These are phyloP conservation scores for Trichoderma citrinoviride DNA, from an alignment of 2,329 filamentous ascomycete species.

Conservation along the genomic window DNA sequence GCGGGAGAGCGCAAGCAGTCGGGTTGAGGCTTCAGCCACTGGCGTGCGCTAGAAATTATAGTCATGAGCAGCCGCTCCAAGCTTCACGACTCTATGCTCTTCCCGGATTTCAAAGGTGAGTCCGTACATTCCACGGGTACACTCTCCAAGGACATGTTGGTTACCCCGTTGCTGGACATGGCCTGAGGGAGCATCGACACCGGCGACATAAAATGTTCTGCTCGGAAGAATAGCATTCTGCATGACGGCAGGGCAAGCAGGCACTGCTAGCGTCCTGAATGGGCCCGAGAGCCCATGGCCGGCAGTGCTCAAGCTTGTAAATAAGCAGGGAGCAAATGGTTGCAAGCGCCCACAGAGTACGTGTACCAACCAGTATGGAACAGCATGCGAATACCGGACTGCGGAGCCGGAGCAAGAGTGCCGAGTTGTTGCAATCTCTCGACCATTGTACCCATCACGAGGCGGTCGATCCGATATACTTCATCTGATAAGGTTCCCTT, in stretches of 20 bases:
- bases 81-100: neutral
- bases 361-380: neutral
- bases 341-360: neutral
- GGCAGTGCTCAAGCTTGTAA: neutral
- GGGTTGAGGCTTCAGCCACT: neutral
- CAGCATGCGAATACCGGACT: neutral
- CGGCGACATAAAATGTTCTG: neutral
- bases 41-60: neutral
- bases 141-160: neutral
- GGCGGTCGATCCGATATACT: neutral
- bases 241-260: neutral
- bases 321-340: neutral
- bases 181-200: neutral
- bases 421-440: neutral
- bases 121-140: neutral
- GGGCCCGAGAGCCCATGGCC: neutral
- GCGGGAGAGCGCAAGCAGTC: neutral
- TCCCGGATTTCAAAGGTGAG: neutral
- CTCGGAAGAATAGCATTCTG: neutral
- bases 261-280: neutral
- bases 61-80: neutral
- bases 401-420: neutral
- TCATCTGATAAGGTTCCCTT: neutral
- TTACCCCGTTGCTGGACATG: too few relatives aligned
- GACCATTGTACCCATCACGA: neutral